A percentile compares a stretch with the other conserved stretches of the same genome.
phyloP scores from a whole-genome alignment of 2,329 filamentous ascomycete species.

The Onygena corvina region DNA sequence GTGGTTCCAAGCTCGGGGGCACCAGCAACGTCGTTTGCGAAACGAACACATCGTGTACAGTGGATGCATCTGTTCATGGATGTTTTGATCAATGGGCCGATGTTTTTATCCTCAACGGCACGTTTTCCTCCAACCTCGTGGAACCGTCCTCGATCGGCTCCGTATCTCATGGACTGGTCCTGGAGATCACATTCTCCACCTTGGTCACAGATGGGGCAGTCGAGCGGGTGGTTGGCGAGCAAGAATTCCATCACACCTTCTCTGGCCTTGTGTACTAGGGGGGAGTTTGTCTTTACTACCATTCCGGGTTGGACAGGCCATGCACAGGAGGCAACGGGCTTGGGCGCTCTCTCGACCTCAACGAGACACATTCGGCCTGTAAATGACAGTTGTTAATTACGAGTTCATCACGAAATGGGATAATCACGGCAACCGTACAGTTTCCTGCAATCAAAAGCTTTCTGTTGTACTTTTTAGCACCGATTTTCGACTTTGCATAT shows the following conservation, averaged over 20 bases:
- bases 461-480: conserved; percentile 35
- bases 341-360: conserved; percentile 90
- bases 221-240: conserved; percentile 86
- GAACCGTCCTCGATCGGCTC: conserved; percentile 88
- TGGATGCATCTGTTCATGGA: conserved; percentile 99
- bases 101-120: conserved; percentile 98
- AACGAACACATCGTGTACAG: conserved; percentile 94
- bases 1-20: conserved; percentile 89
- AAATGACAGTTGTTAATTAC: conserved; percentile 8
- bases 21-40: conserved; percentile 93
- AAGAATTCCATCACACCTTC: conserved; percentile 99
- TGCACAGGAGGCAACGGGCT: conserved; percentile 94
- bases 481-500: neutral
- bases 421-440: conserved; percentile 41
- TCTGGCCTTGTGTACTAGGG: conserved; percentile 89
- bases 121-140: conserved; percentile 93
- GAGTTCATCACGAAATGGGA: neutral
- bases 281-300: conserved; percentile 97
- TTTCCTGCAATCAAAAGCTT: conserved; percentile 99
- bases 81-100: conserved; percentile 94
- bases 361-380: conserved; percentile 86
- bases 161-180: conserved; percentile 98
- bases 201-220: conserved; percentile 97
- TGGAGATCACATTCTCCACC: conserved; percentile 98
- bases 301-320: conserved; percentile 98